These are phyloP conservation scores for Malassezia globosa DNA, from an alignment of 1,284 basidiomycete species.

Conservation along the genomic window DNA sequence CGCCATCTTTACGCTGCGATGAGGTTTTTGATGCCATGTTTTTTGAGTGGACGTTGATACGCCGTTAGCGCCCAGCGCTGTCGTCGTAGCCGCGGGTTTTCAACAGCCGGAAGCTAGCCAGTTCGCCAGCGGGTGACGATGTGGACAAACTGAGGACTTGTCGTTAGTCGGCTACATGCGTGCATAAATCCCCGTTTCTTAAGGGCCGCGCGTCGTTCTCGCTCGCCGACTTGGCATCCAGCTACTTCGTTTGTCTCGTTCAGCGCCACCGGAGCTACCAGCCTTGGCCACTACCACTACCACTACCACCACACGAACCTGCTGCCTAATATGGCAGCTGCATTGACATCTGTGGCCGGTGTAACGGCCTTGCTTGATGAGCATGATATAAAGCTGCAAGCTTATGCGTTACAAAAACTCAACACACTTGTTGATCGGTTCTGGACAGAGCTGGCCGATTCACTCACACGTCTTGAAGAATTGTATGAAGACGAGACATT, in stretches of 20 bases:
- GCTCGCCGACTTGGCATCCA: background rate
- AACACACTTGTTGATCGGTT: constrained; percentile 40
- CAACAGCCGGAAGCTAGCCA: no score
- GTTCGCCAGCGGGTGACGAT: no score
- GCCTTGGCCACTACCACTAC: background rate
- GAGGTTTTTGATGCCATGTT: background rate
- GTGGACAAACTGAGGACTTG: no score
- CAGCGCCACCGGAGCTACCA: background rate
- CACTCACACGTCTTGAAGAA: constrained; percentile 42
- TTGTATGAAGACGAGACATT: constrained; percentile 42
- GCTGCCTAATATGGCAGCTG: constrained; percentile 10
- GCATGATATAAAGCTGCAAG: constrained; percentile 41
- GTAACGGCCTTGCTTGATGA: constrained; percentile 44
- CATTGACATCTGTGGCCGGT: constrained; percentile 25
- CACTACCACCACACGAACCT: background rate
- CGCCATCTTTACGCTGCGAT: constrained; percentile 2
- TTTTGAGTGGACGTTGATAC: no score
- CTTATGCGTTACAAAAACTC: constrained; percentile 43
- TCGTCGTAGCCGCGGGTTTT: no score
- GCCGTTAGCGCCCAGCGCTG: no score
- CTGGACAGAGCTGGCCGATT: constrained; percentile 47
- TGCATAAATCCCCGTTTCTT: constrained; percentile 12
- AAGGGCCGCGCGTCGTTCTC: constrained; percentile 9
- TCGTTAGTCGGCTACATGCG: background rate
- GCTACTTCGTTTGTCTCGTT: background rate